Percentiles rank a stretch among this genome's conserved stretches.
phyloP scores from a whole-genome alignment of 345 rosid genomes.

The Heritiera littoralis region DNA sequence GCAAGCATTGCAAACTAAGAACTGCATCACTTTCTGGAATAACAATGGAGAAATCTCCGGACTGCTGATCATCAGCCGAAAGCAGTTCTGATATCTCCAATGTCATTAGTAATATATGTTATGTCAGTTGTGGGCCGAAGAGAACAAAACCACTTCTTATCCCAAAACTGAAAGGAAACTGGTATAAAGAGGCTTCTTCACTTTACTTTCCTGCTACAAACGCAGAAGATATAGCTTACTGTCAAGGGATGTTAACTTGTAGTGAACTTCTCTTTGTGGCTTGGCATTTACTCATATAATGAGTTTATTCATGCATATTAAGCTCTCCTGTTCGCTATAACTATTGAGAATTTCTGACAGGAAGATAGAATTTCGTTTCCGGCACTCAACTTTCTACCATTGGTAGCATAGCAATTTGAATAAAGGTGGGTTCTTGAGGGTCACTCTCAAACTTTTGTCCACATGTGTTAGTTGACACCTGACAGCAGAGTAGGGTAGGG shows the following conservation, averaged over 20 bases:
- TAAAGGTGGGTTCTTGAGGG: not conserved
- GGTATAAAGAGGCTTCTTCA: not conserved
- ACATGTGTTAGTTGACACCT: not conserved
- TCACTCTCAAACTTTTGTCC: slow-evolving; percentile 17
- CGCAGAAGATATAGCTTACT: not conserved
- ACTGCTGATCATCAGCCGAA: not conserved
- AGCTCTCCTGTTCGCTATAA: not conserved
- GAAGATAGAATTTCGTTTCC: not conserved
- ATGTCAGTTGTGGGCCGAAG: slow-evolving; percentile 1
- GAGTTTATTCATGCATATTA: not conserved
- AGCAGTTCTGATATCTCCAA: not conserved
- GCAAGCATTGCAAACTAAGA: not conserved
- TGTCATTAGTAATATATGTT: not conserved
- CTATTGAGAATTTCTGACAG: not conserved
- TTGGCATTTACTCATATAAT: not conserved
- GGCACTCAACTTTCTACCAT: not conserved
- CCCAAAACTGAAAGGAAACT: slow-evolving; percentile 6
- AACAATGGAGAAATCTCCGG: not conserved
- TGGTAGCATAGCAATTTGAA: not conserved
- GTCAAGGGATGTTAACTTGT: slow-evolving; percentile 11
- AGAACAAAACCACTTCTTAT: slow-evolving; percentile 2
- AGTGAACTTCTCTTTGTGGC: not conserved
- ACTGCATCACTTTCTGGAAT: not conserved
- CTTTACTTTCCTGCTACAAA: not conserved
- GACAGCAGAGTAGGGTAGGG: not conserved